phyloP scores from a whole-genome alignment of 2,329 filamentous ascomycete genomes.

The Paracamarosporium sp. region DNA sequence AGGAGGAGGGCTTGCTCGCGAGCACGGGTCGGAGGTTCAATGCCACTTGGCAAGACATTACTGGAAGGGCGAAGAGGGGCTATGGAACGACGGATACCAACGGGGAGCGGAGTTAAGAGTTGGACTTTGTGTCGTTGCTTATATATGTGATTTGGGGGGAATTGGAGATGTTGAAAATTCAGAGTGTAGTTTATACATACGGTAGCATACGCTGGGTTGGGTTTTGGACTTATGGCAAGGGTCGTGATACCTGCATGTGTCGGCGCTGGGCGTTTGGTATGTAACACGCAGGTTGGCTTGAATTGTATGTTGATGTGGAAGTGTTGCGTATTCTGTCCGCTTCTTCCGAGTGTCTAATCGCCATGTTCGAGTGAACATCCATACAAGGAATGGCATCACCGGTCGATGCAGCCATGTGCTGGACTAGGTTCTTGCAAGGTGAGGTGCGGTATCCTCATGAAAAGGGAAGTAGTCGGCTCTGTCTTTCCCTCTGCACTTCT shows the following conservation, averaged over 20 bases:
- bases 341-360: too few relatives aligned
- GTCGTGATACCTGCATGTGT: background rate
- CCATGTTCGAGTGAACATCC: too few relatives aligned
- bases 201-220: background rate
- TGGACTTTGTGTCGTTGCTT: background rate
- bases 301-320: background rate
- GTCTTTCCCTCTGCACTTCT: too few relatives aligned
- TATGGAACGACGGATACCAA: slow-evolving; percentile 40
- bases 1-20: slow-evolving; percentile 90
- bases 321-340: background rate
- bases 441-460: too few relatives aligned
- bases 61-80: slow-evolving; percentile 58
- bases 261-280: slow-evolving; percentile 10
- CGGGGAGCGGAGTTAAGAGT: slow-evolving; percentile 20
- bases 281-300: background rate
- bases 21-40: slow-evolving; percentile 82
- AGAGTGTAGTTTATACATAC: background rate
- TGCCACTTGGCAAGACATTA: slow-evolving; percentile 88
- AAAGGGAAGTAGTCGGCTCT: too few relatives aligned
- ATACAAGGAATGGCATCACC: too few relatives aligned
- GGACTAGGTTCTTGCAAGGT: too few relatives aligned
- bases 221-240: background rate
- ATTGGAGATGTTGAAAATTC: background rate
- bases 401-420: too few relatives aligned
- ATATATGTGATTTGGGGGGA: background rate